Evolutionary conservation across 305 asterid species (phyloP).

Genomic region (Ajuga reptans): DNA sequence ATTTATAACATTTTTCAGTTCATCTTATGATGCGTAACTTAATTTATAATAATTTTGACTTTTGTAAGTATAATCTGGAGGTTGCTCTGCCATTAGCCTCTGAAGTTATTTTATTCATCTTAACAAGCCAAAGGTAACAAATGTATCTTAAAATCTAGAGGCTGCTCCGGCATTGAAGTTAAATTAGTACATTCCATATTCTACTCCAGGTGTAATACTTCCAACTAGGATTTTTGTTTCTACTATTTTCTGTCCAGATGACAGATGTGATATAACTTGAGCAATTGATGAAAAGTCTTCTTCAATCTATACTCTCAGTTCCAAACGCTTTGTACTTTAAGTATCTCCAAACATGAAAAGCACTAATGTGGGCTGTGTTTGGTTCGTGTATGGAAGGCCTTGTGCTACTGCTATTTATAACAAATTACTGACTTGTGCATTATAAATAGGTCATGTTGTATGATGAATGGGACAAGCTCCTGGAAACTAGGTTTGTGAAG

Average conservation of each 20-base stretch:
- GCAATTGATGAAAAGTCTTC: neutral
- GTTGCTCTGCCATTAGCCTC: neutral
- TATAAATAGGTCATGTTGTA: conserved; percentile 53
- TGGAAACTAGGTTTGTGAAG: conserved; percentile 68
- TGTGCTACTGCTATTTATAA: neutral
- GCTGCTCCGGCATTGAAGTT: too few relatives aligned
- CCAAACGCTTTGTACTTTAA: conserved; percentile 2
- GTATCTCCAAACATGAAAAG: conserved; percentile 12
- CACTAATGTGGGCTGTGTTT: neutral
- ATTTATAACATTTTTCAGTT: neutral
- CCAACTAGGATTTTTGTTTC: neutral
- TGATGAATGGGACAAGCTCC: conserved; percentile 64
- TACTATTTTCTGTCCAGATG: neutral
- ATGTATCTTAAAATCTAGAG: neutral
- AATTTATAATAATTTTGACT: neutral
- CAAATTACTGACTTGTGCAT: neutral
- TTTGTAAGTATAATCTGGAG: neutral
- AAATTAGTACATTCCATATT: neutral
- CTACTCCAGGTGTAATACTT: neutral
- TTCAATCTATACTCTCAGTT: conserved; percentile 5
- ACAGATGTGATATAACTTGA: neutral
- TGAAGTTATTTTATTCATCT: neutral
- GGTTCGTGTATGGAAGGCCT: neutral
- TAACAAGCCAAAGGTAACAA: neutral
- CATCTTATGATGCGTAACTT: neutral